phyloP scores from a whole-genome alignment of 1,284 basidiomycete species.

The Cerrena zonata region DNA sequence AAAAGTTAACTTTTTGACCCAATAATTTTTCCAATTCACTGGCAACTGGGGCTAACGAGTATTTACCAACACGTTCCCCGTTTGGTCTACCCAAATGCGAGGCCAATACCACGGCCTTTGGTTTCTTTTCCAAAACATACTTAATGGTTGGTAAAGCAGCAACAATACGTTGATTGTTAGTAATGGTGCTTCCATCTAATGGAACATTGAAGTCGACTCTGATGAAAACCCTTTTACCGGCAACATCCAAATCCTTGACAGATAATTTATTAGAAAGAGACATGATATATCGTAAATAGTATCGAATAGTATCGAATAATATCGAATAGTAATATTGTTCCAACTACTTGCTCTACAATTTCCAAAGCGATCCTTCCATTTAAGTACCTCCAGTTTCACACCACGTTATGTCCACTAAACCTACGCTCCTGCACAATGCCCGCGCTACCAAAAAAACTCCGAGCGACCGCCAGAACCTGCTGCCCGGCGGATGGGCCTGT shows the following conservation, averaged over 20 bases:
- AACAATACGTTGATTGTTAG: constrained; percentile 94
- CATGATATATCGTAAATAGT: too few species aligned
- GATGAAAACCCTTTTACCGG: constrained; percentile 88
- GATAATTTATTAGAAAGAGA: constrained; percentile 92
- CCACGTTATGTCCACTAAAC: too few species aligned
- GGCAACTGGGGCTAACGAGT: constrained; percentile 86
- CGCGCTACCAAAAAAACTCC: too few species aligned
- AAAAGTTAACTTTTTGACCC: constrained; percentile 71
- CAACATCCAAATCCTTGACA: constrained; percentile 88
- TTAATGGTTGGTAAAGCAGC: constrained; percentile 95
- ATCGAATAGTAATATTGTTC: too few species aligned
- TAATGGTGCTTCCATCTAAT: constrained; percentile 83
- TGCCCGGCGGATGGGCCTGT: too few species aligned
- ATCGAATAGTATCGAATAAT: too few species aligned
- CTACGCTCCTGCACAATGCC: too few species aligned
- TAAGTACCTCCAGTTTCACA: too few species aligned
- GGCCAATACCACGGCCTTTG: constrained; percentile 72
- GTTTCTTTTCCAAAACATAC: constrained; percentile 86
- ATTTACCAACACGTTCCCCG: constrained; percentile 84
- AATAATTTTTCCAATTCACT: constrained; percentile 70
- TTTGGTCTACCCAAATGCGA: constrained; percentile 97
- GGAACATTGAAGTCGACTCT: constrained; percentile 99
- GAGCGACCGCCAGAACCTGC: too few species aligned
- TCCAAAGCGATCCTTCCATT: too few species aligned
- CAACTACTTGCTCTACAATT: too few species aligned